Base-by-base conservation (phyloP, 1,284 basidiomycete species). In the Ustilago curta region DNA sequence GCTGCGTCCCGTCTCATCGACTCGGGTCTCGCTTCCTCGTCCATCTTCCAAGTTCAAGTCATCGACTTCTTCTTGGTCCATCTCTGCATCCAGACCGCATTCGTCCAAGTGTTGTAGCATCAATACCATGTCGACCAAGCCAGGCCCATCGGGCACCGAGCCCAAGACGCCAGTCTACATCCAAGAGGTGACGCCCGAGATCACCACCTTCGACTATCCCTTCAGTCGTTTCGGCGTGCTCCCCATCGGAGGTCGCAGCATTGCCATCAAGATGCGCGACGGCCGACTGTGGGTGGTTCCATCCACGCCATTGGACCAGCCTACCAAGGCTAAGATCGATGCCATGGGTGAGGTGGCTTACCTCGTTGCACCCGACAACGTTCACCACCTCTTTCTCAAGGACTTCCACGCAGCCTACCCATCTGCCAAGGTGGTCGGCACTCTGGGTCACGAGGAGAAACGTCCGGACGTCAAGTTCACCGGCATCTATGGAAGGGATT, bases 201-300 rank as follows among this genome's bases (percentile, higher is more conserved):
- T 81, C 53, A 80, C 80, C 29, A 85, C 78, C 50, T 86, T 85
- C 73, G 78, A 76, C 37, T 69, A 73, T 11, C 85, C 85, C 6
- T 86, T 86, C 61, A 69, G 74, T 35, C 63, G 85, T 3, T 81
- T 81, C 57, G 81, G 82, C 37, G 47, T 85, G 43, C 53, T 86
- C 25, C 84, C 85, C 49, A 78, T 86, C 53, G 85, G 85, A 11
- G 85, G 85, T 9, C 76, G 85, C 37, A 59, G 80, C 63, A 72
- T 96, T 93, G 94, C 94, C 1, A 88, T 97, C 82, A 90, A 89
- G 85, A 87, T 97, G 60, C 86, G 86, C 50, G 62, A 74, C 19
- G 73, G 70, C 4, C 47, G 44, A 7, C 90, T 97, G 25, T 95
- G 93, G 90, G 87, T 97, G 1, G 88, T 96, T 32, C 94, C 93